phyloP scores from a whole-genome alignment of 495 filamentous ascomycete genomes.

The Entonaema liquescens region DNA sequence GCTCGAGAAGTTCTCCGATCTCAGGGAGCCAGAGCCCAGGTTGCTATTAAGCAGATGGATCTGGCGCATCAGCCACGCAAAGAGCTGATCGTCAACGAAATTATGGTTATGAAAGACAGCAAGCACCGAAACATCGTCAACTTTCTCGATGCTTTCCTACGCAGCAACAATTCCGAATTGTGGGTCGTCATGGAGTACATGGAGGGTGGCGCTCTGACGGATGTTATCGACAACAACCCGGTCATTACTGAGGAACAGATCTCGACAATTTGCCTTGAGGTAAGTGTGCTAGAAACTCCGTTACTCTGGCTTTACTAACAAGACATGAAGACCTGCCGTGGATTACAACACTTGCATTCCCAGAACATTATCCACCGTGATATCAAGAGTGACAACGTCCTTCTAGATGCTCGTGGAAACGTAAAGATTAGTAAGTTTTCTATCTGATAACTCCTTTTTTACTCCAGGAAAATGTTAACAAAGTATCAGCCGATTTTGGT shows the following conservation, averaged over 20 bases:
- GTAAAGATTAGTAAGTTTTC: constrained; percentile 91
- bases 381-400: constrained; percentile 98
- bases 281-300: constrained; percentile 51
- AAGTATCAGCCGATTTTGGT: constrained; percentile 84
- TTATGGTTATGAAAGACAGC: constrained; percentile 99
- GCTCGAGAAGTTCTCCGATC: constrained; percentile 72
- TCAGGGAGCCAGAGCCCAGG: constrained; percentile 77
- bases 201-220: constrained; percentile 96
- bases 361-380: constrained; percentile 99
- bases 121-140: constrained; percentile 98
- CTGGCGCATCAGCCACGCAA: constrained; percentile 95
- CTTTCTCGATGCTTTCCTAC: constrained; percentile 95
- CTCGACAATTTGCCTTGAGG: constrained; percentile 95
- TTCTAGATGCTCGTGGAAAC: constrained; percentile 90
- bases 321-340: constrained; percentile 82
- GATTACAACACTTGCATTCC: constrained; percentile 89
- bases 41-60: constrained; percentile 99
- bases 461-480: constrained; percentile 51
- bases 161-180: constrained; percentile 88
- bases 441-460: too few relatives aligned
- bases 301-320: constrained; percentile 47
- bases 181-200: constrained; percentile 99
- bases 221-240: constrained; percentile 97
- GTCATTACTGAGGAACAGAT: constrained; percentile 95
- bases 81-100: constrained; percentile 99